Evolutionary conservation across 192 early-diverging fungal genomes (phyloP).

Genomic region (Rhizophlyctis rosea): DNA sequence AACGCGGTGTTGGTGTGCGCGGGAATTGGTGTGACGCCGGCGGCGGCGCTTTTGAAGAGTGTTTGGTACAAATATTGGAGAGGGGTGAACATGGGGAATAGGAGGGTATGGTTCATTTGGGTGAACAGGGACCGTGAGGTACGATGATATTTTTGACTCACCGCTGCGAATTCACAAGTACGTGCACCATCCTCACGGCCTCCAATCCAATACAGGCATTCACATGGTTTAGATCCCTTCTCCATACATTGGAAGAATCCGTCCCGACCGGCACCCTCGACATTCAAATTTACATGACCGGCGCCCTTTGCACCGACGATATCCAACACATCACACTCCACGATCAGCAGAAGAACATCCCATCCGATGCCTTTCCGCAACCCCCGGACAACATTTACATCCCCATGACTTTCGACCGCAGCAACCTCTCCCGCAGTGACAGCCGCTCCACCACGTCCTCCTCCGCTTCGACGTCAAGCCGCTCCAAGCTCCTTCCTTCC

Average conservation of each 20-base stretch:
- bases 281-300: conserved; percentile 50
- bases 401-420: background rate
- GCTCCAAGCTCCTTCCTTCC: no score
- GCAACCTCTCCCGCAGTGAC: background rate
- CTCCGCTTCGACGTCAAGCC: no score
- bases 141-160: no score
- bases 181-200: no score
- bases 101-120: conserved; percentile 81
- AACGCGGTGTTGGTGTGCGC: conserved; percentile 67
- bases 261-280: conserved; percentile 54
- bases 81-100: conserved; percentile 38
- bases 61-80: conserved; percentile 56
- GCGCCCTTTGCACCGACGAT: conserved; percentile 57
- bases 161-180: no score
- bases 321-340: conserved; percentile 62
- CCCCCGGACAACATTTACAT: background rate
- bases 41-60: conserved; percentile 70
- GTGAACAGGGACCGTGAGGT: conserved; percentile 63
- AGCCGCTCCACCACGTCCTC: no score
- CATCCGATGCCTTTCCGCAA: background rate
- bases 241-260: conserved; percentile 63
- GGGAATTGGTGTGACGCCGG: conserved; percentile 82
- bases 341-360: conserved; percentile 13
- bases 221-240: conserved; percentile 79
- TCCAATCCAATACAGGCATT: conserved; percentile 41